A percentile compares a stretch with the other conserved stretches of the same genome.
Conservation (phyloP, 208 protist species). For the Crithidia acanthocephali region DNA sequence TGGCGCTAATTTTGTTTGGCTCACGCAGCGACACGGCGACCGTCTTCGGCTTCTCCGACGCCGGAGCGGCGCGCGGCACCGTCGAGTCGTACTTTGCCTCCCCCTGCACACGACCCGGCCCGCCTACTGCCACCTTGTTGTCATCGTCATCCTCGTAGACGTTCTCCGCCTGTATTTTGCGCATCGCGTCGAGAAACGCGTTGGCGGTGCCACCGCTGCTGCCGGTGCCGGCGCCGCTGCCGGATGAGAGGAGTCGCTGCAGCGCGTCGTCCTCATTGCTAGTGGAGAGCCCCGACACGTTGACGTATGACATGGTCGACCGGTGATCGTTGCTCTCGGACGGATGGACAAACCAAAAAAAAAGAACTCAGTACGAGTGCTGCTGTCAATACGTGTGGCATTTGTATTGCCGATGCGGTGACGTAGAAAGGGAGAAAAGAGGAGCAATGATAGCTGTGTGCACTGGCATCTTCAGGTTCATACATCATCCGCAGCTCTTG, state of each 20-base stretch:
- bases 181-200: constrained; percentile 38
- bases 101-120: not conserved
- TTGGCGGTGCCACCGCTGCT: constrained; percentile 11
- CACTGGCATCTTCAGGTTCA: too few species aligned
- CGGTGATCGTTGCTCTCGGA: too few species aligned
- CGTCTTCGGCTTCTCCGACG: not conserved
- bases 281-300: constrained; percentile 55
- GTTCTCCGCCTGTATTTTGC: constrained; percentile 41
- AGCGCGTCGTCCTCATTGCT: constrained; percentile 51
- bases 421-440: not conserved
- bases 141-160: constrained; percentile 17
- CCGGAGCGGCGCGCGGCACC: not conserved
- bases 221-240: constrained; percentile 3
- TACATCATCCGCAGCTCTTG: too few species aligned
- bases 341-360: too few species aligned
- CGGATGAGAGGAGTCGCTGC: constrained; percentile 33
- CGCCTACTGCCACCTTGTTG: not conserved
- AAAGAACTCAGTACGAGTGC: too few species aligned
- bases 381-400: too few species aligned
- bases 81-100: not conserved
- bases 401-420: too few species aligned
- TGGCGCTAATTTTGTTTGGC: constrained; percentile 14
- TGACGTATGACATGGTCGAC: constrained; percentile 44
- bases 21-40: constrained; percentile 28
- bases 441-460: too few species aligned